Percentiles rank a stretch among this genome's conserved stretches.
These are phyloP conservation scores for Edaphochlamys debaryana DNA, from an alignment of 139 green algal species.

Conservation along the genomic window DNA sequence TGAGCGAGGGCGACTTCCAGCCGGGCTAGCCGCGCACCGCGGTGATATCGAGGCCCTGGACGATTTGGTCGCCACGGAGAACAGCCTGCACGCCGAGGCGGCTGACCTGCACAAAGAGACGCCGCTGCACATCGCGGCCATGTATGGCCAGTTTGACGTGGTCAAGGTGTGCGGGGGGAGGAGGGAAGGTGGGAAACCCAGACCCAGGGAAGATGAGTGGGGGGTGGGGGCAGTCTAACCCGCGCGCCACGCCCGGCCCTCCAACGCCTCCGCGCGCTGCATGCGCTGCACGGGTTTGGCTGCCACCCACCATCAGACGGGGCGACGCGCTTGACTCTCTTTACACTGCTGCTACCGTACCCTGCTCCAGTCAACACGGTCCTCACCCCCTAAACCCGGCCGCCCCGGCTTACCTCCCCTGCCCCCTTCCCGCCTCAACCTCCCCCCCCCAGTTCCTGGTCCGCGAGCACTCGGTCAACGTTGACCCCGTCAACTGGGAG, in stretches of 20 bases:
- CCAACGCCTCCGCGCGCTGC: too few relatives aligned
- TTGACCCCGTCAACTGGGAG: conserved; percentile 46
- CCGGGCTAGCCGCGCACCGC: not conserved
- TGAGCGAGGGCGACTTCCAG: not conserved
- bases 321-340: too few relatives aligned
- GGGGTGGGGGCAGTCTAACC: too few relatives aligned
- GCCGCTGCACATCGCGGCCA: conserved; percentile 43
- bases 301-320: too few relatives aligned
- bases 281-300: too few relatives aligned
- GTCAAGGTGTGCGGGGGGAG: conserved; percentile 37
- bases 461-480: not conserved
- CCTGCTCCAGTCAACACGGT: too few relatives aligned
- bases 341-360: too few relatives aligned
- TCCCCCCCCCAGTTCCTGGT: conserved; percentile 19
- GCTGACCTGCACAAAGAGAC: conserved; percentile 37
- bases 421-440: not conserved
- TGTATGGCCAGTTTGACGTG: conserved; percentile 34
- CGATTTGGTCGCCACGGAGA: not conserved
- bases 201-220: too few relatives aligned
- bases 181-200: too few relatives aligned
- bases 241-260: too few relatives aligned
- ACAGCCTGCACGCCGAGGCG: conserved; percentile 2
- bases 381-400: too few relatives aligned
- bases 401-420: not conserved
- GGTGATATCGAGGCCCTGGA: conserved; percentile 10